These are phyloP conservation scores for Clavispora asparagi DNA, from an alignment of 805 yeast genomes.

Conservation along the genomic window DNA sequence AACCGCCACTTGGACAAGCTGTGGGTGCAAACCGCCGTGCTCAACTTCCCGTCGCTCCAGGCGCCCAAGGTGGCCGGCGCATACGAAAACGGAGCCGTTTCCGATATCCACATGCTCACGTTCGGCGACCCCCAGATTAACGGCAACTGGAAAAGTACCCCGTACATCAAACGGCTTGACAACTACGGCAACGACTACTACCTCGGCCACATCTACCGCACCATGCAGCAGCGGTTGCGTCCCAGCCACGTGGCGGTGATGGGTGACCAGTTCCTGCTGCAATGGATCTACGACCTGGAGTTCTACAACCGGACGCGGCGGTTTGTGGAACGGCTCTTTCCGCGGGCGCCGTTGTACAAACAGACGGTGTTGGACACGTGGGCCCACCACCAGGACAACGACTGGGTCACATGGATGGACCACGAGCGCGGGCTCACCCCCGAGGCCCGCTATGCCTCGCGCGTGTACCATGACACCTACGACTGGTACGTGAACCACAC, in stretches of 20 bases:
- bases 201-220: constrained; percentile 73
- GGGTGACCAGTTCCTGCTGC: constrained; percentile 91
- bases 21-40: constrained; percentile 14
- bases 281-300: constrained; percentile 90
- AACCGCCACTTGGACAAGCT: constrained; percentile 8
- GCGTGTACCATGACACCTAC: constrained; percentile 50
- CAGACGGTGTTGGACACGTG: constrained; percentile 44
- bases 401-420: constrained; percentile 46
- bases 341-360: constrained; percentile 50
- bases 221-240: constrained; percentile 54
- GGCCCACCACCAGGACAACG: constrained; percentile 46
- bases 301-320: constrained; percentile 75
- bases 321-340: constrained; percentile 64
- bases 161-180: constrained; percentile 70
- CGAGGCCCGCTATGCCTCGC: constrained; percentile 26
- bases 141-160: constrained; percentile 73
- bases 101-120: constrained; percentile 63
- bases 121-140: constrained; percentile 98
- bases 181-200: constrained; percentile 86
- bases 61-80: constrained; percentile 5
- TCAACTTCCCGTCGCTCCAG: constrained; percentile 19
- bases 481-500: constrained; percentile 52
- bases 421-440: constrained; percentile 38
- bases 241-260: constrained; percentile 85
- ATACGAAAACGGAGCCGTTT: constrained; percentile 16